A percentile compares a stretch with the other conserved stretches of the same genome.
Conservation (phyloP, 179 eudicot genomes). For the Vitellaria paradoxa region DNA sequence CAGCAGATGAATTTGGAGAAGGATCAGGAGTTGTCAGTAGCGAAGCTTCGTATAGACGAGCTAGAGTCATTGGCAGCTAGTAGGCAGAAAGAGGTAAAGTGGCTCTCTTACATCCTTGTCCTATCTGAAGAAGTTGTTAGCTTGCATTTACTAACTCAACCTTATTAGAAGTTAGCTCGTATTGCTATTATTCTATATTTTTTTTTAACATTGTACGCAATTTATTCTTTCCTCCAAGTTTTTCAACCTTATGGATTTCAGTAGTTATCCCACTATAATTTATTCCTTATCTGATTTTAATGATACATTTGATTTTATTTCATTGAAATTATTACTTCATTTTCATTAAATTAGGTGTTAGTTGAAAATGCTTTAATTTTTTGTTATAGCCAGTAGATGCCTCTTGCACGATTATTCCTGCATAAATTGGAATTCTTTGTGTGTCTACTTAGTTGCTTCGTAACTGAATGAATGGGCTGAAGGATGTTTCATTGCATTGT, state of each 20-base stretch:
- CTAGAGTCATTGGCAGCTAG: slow-evolving; percentile 43
- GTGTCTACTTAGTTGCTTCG: background rate
- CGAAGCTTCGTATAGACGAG: slow-evolving; percentile 53
- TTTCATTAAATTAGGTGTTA: background rate
- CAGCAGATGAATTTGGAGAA: slow-evolving; percentile 67
- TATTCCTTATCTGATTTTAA: background rate
- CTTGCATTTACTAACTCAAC: background rate
- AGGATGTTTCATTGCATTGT: background rate
- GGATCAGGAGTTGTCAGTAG: slow-evolving; percentile 49
- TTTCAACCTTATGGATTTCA: background rate
- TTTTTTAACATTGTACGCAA: background rate
- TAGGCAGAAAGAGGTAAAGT: slow-evolving; percentile 58
- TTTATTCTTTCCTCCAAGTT: background rate
- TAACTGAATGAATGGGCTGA: background rate
- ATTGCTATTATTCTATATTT: background rate
- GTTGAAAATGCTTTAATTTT: background rate
- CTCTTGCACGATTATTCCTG: background rate
- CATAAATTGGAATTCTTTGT: background rate
- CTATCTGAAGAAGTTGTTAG: background rate
- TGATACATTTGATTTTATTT: background rate
- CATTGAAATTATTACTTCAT: background rate
- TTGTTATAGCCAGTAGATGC: background rate
- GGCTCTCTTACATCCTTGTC: background rate
- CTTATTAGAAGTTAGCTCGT: background rate
- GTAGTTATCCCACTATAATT: background rate